A percentile compares a stretch with the other conserved stretches of the same genome.
Evolutionary conservation across 768 basidiomycete genomes (phyloP).

Genomic region (Sarcomyxa edulis): DNA sequence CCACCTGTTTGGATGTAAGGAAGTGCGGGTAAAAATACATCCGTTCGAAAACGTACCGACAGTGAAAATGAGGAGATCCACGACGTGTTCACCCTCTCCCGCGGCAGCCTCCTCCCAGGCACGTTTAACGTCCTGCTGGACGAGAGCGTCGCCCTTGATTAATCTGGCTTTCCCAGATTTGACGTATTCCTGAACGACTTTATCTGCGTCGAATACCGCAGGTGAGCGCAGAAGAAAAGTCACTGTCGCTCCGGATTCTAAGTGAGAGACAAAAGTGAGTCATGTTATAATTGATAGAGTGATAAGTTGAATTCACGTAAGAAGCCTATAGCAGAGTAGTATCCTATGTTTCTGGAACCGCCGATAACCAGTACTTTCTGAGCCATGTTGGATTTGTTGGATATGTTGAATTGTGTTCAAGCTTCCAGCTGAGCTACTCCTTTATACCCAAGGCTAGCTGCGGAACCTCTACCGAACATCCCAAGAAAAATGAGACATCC

Average conservation of each 20-base stretch:
- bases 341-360: conserved; percentile 54
- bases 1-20: conserved; percentile 31
- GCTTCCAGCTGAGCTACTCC: too few species aligned
- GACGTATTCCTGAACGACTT: conserved; percentile 45
- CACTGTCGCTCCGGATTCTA: conserved; percentile 54
- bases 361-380: conserved; percentile 44
- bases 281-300: background rate
- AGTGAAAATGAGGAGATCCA: conserved; percentile 57
- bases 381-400: too few species aligned
- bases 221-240: conserved; percentile 58
- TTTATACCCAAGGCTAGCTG: too few species aligned
- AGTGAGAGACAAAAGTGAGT: background rate
- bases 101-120: conserved; percentile 43
- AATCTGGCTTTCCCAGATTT: conserved; percentile 46
- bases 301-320: conserved; percentile 28
- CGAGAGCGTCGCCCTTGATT: conserved; percentile 57
- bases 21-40: background rate
- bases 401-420: too few species aligned
- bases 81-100: conserved; percentile 27
- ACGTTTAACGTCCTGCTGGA: conserved; percentile 40
- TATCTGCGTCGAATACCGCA: conserved; percentile 48
- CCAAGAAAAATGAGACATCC: too few species aligned
- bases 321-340: conserved; percentile 40
- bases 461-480: too few species aligned
- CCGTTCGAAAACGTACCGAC: conserved; percentile 38